A percentile compares a stretch with the other conserved stretches of the same genome.
These are phyloP conservation scores for Cyberlindnera meyerae DNA, from an alignment of 805 yeast genomes.

Conservation along the genomic window DNA sequence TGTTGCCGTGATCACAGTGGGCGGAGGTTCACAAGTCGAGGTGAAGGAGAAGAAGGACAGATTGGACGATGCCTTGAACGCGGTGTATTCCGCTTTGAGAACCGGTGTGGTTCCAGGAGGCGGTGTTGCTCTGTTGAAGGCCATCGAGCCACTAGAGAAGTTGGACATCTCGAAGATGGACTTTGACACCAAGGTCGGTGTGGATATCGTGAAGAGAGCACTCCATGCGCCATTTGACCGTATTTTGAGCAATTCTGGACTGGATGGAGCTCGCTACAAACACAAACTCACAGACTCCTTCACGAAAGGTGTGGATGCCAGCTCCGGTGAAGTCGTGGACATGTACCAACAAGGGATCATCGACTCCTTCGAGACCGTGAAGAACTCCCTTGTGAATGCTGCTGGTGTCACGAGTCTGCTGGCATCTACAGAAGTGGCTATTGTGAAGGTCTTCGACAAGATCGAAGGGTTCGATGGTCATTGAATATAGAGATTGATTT, in stretches of 20 bases:
- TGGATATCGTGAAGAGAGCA: conserved; percentile 86
- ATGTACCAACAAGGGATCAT: conserved; percentile 97
- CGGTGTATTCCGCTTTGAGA: conserved; percentile 98
- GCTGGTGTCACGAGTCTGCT: conserved; percentile 95
- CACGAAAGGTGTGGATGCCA: conserved; percentile 86
- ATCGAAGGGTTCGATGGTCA: conserved; percentile 21
- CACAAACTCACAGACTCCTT: conserved; percentile 49
- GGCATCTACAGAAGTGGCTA: conserved; percentile 98
- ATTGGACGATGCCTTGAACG: conserved; percentile 96
- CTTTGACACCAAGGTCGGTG: conserved; percentile 95
- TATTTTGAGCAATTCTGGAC: conserved; percentile 95
- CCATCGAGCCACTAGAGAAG: conserved; percentile 69
- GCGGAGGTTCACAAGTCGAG: conserved; percentile 95
- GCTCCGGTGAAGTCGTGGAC: conserved; percentile 90
- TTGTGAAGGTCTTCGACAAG: conserved; percentile 71
- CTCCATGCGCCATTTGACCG: conserved; percentile 93
- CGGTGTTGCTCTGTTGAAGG: conserved; percentile 96
- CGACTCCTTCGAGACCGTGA: conserved; percentile 97
- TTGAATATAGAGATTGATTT: not conserved
- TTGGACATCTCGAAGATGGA: conserved; percentile 35
- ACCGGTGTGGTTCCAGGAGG: conserved; percentile 99
- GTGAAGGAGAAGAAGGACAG: conserved; percentile 99
- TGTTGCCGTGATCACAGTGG: conserved; percentile 97
- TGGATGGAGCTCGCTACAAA: conserved; percentile 74
- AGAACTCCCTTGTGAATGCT: conserved; percentile 93